phyloP scores from a whole-genome alignment of 805 yeast species.

The Teunomyces barrocoloradensis region DNA sequence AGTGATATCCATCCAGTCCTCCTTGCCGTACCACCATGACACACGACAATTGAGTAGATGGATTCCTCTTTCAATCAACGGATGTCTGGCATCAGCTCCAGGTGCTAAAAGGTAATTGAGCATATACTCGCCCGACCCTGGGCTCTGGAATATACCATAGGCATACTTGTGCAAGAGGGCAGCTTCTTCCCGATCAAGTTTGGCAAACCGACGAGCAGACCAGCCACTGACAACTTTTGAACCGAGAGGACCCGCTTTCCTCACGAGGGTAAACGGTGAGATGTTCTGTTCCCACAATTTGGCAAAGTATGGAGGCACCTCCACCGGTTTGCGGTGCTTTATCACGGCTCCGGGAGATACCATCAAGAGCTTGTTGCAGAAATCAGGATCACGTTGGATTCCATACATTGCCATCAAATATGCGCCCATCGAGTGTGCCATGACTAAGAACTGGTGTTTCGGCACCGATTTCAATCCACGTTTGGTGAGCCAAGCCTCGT shows the following conservation, averaged over 20 bases:
- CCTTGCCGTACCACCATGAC: constrained; percentile 83
- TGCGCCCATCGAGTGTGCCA: constrained; percentile 94
- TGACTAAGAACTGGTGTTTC: constrained; percentile 48
- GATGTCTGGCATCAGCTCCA: constrained; percentile 85
- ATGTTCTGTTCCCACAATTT: constrained; percentile 82
- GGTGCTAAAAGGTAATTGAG: constrained; percentile 80
- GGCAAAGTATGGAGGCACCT: constrained; percentile 74
- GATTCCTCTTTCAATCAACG: constrained; percentile 54
- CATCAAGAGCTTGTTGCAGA: constrained; percentile 67
- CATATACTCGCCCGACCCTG: constrained; percentile 93
- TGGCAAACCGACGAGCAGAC: constrained; percentile 79
- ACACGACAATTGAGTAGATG: constrained; percentile 56
- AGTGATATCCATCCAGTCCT: constrained; percentile 58
- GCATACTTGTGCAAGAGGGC: constrained; percentile 70
- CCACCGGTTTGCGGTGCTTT: constrained; percentile 40
- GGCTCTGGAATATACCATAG: constrained; percentile 78
- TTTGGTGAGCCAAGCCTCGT: constrained; percentile 58
- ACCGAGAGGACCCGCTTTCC: constrained; percentile 79
- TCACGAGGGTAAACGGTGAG: constrained; percentile 79
- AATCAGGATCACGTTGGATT: constrained; percentile 50
- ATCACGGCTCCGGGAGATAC: constrained; percentile 89
- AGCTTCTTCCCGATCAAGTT: constrained; percentile 45
- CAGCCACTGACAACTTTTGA: constrained; percentile 85
- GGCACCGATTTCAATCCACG: constrained; percentile 37
- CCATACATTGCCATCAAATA: constrained; percentile 72